Base-by-base conservation (phyloP, 306 rosid genomes). In the Cicer judaicum region DNA sequence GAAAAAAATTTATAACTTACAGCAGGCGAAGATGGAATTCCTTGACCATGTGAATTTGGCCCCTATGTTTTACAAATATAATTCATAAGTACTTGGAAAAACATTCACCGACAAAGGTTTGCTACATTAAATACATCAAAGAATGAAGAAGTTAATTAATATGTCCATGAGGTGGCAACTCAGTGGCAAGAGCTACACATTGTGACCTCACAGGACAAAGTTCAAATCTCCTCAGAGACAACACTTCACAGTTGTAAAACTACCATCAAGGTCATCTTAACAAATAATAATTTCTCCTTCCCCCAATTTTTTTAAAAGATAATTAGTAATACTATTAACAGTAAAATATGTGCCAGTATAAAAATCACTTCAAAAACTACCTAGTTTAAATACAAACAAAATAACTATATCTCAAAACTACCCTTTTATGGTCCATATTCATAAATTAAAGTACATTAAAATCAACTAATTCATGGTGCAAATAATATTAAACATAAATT, bases 41-140 rank as follows among this genome's bases (percentile, higher is more conserved):
- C 93, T 78, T 89, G 96, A 75, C 88, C 95, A 80, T 85, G 91
- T 68, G 89, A 39, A 50, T 84, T 86, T 10, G 90, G 81, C 48
- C 93, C 93, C 95, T 91, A 77, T 64, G 81, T 70, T 52, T 73
- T 48, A 67, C 55, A 64, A 57, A 79, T 56, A 50, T 5, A 70
- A 40, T 40, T 68, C 69, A 18, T 76, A 13, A 79, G 84, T 42
- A 78, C 16, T 63, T 40, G 11, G 24, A 8, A 83, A 53, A 75
- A 38, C 56, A 11, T 60, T 76, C 50, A 69, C 55, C 34, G 15
- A 70, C 46, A 74, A 64, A 75, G 7, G 70, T 75, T 63, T 53
- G 59, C 42, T 71, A 67, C 44, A 64, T 44, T 68, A 38, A 68
- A 21, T 50, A 49, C 46, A 70, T 70, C 39, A 70, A 67, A 54